Evolutionary conservation across 2,329 filamentous ascomycete genomes (phyloP).

Genomic region (Cryphonectria japonica): DNA sequence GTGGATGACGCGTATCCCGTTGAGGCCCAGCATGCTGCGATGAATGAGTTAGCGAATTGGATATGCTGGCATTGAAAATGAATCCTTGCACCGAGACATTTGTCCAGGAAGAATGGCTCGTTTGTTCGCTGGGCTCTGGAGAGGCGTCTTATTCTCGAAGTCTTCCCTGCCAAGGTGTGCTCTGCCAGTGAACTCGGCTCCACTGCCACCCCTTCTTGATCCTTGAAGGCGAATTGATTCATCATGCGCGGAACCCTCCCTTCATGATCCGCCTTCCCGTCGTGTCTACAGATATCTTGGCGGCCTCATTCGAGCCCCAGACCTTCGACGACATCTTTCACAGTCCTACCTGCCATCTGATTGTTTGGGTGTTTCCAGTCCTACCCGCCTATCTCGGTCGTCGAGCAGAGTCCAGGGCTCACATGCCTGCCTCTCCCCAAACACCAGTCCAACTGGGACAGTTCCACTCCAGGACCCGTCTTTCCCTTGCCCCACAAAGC

Average conservation of each 20-base stretch:
- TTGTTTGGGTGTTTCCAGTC: background rate
- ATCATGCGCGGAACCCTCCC: background rate
- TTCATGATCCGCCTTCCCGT: background rate
- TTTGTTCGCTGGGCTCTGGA: background rate
- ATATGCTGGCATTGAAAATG: background rate
- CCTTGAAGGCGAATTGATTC: background rate
- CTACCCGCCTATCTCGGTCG: background rate
- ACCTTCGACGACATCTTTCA: background rate
- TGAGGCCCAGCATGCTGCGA: constrained; percentile 80
- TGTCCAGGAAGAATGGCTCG: constrained; percentile 1
- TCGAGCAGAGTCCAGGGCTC: background rate
- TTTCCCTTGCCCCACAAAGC: background rate
- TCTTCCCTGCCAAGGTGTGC: background rate
- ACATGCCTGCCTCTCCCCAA: background rate
- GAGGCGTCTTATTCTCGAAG: background rate
- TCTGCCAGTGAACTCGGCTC: background rate
- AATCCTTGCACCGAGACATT: background rate
- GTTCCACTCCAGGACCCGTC: background rate
- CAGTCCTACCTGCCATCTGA: background rate
- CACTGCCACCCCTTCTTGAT: background rate
- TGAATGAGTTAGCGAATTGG: constrained; percentile 18
- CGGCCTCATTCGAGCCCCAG: background rate
- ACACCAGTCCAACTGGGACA: background rate
- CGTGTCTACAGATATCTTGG: background rate
- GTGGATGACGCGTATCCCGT: constrained; percentile 68